Base-by-base conservation (phyloP, 2,329 filamentous ascomycete species). In the Coleophoma cylindrospora region DNA sequence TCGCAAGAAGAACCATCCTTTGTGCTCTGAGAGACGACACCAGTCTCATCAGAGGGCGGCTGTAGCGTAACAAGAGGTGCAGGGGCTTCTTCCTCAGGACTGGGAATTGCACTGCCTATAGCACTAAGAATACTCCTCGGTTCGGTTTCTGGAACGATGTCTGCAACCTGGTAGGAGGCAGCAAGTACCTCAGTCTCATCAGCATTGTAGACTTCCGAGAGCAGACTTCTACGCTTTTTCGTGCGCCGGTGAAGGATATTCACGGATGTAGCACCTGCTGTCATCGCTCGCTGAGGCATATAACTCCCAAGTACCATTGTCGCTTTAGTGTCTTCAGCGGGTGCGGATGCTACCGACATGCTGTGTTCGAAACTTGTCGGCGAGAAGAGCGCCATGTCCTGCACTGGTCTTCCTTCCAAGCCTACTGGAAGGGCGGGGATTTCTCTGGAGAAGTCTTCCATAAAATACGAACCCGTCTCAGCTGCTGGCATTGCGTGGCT, bases 121-220 rank as follows among this genome's bases (percentile, higher is more conserved):
- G 45, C 47, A 15, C 54, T 56, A 8, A 57, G 44, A 34, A 55
- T 32, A 34, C 37, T 51, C 51, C 52, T 44, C 11, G 54, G 50
- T n/a, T 40, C 45, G 22, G 33, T 15, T 40, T 38, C 43, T n/a
- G 34, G n/a, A 15, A 45, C 32, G 21, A 33, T 19, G 34, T 40
- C 37, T 33, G 6, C 36, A 12, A 34, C 43, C 27, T 33, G 41
- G 32, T 19, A 44, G 10, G n/a, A 12, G 32, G n/a, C 12, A 6
- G 41, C 22, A 7, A 13, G n/a, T 33, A 47, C 22, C 32, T 36
- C 17, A 13, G 57, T 47, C 21, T 58, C 56, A 10, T 61, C 61
- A 19, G 55, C 50, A 8, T 57, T 61, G 43, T 41, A 57, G 10
- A 64, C 53, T 47, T 64, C 62, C 1, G 62, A 64, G 9, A 64